Evolutionary conservation across 495 filamentous ascomycete species (phyloP).

Genomic region (Penicillium bialowiezense): DNA sequence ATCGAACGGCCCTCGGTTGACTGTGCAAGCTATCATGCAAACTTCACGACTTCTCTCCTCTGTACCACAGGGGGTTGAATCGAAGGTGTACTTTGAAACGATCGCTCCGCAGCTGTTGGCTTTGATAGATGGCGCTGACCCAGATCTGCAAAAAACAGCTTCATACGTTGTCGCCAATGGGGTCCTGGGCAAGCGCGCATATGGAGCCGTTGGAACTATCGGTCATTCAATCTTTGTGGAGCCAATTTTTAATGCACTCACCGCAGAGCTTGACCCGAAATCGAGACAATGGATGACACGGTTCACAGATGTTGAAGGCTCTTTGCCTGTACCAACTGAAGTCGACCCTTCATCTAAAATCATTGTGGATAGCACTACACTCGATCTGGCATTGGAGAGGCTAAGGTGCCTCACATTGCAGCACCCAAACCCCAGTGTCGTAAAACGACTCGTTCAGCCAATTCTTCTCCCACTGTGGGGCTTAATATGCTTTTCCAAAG

Average conservation of each 20-base stretch:
- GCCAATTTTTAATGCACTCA: conserved; percentile 61
- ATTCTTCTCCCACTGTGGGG: conserved; percentile 70
- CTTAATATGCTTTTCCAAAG: conserved; percentile 52
- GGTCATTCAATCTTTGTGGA: conserved; percentile 69
- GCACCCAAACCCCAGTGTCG: conserved; percentile 71
- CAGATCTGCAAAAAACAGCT: conserved; percentile 62
- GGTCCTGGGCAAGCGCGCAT: conserved; percentile 62
- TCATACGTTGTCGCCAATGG: conserved; percentile 74
- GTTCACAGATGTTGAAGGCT: conserved; percentile 8
- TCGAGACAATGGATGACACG: conserved; percentile 25
- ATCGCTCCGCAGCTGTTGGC: conserved; percentile 65
- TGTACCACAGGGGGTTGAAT: conserved; percentile 56
- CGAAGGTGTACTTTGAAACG: conserved; percentile 57
- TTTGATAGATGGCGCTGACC: conserved; percentile 64
- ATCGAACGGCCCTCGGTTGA: conserved; percentile 59
- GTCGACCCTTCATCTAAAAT: conserved; percentile 4
- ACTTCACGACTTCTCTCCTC: conserved; percentile 61
- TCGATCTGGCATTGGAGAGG: conserved; percentile 50
- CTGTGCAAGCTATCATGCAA: conserved; percentile 68
- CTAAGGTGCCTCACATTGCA: conserved; percentile 57
- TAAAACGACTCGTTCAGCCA: conserved; percentile 63
- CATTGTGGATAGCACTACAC: conserved; percentile 20
- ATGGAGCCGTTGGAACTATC: conserved; percentile 64
- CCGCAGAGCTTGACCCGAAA: conserved; percentile 44
- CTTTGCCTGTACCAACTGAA: neutral